A percentile compares a stretch with the other conserved stretches of the same genome.
Conservation (phyloP, 1,284 basidiomycete genomes). For the Neotropicomus parvogracilis region DNA sequence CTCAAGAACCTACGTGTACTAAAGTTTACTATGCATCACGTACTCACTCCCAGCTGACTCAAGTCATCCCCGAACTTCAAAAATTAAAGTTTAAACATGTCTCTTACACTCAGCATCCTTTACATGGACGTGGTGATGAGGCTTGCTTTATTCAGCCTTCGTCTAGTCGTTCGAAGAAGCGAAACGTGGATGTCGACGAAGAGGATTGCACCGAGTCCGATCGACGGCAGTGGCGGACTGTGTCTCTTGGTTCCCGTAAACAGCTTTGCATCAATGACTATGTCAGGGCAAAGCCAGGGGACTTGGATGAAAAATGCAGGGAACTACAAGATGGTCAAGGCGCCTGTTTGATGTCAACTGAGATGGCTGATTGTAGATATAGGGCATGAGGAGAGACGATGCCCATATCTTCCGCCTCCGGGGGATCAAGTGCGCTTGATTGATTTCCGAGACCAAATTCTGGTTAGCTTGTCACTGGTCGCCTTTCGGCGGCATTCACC, state of each 20-base stretch:
- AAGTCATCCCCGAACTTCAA: conserved; percentile 83
- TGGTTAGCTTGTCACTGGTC: conserved; percentile 48
- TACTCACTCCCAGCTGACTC: conserved; percentile 92
- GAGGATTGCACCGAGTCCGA: conserved; percentile 25
- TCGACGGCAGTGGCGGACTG: conserved; percentile 49
- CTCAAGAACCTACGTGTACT: conserved; percentile 58
- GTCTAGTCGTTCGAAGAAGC: conserved; percentile 18
- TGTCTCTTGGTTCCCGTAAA: conserved; percentile 86
- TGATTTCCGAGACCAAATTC: conserved; percentile 86
- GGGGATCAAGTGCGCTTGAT: conserved; percentile 72
- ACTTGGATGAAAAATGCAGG: conserved; percentile 90
- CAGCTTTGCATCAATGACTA: conserved; percentile 92
- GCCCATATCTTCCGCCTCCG: conserved; percentile 76
- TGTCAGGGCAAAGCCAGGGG: conserved; percentile 61
- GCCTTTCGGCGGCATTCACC: conserved; percentile 3
- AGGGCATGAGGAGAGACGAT: conserved; percentile 67
- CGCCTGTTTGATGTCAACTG: background rate
- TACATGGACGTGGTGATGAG: conserved; percentile 11
- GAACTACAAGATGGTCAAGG: conserved; percentile 76
- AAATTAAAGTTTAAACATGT: conserved; percentile 53
- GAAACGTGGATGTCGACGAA: conserved; percentile 23
- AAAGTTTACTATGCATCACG: conserved; percentile 93
- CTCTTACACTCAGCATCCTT: conserved; percentile 3
- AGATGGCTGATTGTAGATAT: conserved; percentile 7
- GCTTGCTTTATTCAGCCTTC: conserved; percentile 1